Conservation (phyloP, 306 rosid species). For the Casuarina glauca region DNA sequence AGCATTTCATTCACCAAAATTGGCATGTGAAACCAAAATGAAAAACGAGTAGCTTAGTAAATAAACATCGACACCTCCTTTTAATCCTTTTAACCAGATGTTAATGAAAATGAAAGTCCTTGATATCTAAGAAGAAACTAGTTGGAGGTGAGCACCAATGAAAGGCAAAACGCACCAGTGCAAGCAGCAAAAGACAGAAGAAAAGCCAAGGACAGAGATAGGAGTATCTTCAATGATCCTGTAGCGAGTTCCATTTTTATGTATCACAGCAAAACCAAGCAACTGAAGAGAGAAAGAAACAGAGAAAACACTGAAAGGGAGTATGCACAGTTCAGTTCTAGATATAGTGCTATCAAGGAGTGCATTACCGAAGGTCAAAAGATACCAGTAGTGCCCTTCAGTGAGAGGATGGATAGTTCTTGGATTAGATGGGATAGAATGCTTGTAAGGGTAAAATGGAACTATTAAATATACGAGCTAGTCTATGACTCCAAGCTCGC, state of each 20-base stretch:
- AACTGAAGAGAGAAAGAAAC: neutral
- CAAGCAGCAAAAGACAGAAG: conserved; percentile 5
- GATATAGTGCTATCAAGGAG: neutral
- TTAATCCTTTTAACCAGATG: neutral
- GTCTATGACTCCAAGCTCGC: too few species aligned
- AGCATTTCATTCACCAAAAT: too few species aligned
- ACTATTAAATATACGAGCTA: too few species aligned
- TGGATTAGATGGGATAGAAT: neutral
- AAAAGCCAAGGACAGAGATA: neutral
- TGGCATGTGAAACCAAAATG: too few species aligned
- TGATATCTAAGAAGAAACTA: neutral
- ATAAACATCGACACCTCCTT: neutral
- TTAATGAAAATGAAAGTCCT: neutral
- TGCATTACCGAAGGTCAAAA: neutral
- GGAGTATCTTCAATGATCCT: neutral
- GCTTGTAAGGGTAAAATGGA: neutral
- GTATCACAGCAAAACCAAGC: neutral
- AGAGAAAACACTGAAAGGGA: neutral
- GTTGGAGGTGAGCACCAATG: neutral
- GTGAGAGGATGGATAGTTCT: neutral
- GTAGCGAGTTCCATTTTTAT: neutral
- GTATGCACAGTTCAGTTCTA: neutral
- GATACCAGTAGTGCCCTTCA: neutral
- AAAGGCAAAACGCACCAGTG: conserved; percentile 4
- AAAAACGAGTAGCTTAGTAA: too few species aligned